Evolutionary conservation across 2,329 filamentous ascomycete genomes (phyloP).

Genomic region (Scytalidium lignicola): DNA sequence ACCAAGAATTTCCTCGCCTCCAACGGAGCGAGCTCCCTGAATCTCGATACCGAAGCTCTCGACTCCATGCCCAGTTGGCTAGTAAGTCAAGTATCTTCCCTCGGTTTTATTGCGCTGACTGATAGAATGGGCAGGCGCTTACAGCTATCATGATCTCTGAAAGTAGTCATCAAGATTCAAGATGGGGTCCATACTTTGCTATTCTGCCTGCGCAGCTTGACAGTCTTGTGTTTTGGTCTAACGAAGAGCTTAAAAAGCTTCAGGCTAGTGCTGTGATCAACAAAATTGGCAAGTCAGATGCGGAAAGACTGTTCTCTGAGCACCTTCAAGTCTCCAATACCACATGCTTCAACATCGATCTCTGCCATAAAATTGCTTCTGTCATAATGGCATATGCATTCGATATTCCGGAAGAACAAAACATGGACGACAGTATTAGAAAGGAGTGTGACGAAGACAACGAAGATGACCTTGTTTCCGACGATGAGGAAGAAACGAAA

Average conservation of each 20-base stretch:
- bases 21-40: constrained; percentile 27
- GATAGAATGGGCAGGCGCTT: constrained; percentile 16
- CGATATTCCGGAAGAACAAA: constrained; percentile 43
- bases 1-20: constrained; percentile 51
- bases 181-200: constrained; percentile 51
- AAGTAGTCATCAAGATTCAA: constrained; percentile 18
- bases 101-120: constrained; percentile 5
- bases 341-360: constrained; percentile 33
- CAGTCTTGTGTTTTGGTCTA: constrained; percentile 65
- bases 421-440: constrained; percentile 1
- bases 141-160: constrained; percentile 22
- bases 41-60: constrained; percentile 30
- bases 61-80: constrained; percentile 42
- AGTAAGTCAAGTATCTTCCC: constrained; percentile 14
- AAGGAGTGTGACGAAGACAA: constrained; percentile 40
- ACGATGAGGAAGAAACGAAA: constrained; percentile 41
- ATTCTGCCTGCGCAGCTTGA: constrained; percentile 57
- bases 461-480: constrained; percentile 39
- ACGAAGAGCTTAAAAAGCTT: constrained; percentile 53
- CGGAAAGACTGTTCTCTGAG: constrained; percentile 52
- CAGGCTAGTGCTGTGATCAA: constrained; percentile 58
- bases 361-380: constrained; percentile 60
- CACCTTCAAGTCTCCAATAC: constrained; percentile 49
- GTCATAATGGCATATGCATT: constrained; percentile 72
- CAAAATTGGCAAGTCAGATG: constrained; percentile 58